Percentiles rank a stretch among this genome's conserved stretches.
Conservation (phyloP, 371 early-diverging fungal genomes). For the Saksenaea oblongispora region DNA sequence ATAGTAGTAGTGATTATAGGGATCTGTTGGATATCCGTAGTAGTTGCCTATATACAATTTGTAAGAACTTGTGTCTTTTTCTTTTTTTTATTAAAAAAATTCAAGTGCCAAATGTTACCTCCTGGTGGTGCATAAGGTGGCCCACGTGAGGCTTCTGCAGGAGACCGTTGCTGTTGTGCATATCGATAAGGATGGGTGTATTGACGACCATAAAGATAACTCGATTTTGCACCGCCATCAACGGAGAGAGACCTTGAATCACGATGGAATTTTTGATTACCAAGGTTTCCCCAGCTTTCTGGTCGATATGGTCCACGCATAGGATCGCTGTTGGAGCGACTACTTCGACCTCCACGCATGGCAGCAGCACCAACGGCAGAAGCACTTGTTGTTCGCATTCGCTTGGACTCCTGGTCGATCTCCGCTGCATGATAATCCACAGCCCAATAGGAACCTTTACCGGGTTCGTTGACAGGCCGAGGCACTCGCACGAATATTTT, state of each 20-base stretch:
- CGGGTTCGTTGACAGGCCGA: slow-evolving; percentile 87
- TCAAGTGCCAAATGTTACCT: background rate
- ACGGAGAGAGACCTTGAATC: slow-evolving; percentile 26
- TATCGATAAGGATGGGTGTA: slow-evolving; percentile 1
- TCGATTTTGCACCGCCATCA: slow-evolving; percentile 9
- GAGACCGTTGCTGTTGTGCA: slow-evolving; percentile 5
- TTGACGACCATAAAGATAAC: background rate
- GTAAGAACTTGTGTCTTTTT: background rate
- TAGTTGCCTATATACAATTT: background rate
- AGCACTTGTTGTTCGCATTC: slow-evolving; percentile 10
- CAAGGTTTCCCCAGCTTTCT: slow-evolving; percentile 17
- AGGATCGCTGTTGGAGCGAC: slow-evolving; percentile 34
- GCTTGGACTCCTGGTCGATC: slow-evolving; percentile 22
- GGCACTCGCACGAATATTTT: slow-evolving; percentile 92
- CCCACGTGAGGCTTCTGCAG: slow-evolving; percentile 4
- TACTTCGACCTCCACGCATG: slow-evolving; percentile 19
- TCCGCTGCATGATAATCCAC: slow-evolving; percentile 57
- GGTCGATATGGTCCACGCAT: slow-evolving; percentile 31
- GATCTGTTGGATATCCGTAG: background rate
- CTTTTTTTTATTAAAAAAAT: background rate
- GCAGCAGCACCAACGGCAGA: slow-evolving; percentile 2
- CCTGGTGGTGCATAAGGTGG: slow-evolving; percentile 1
- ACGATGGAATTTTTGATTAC: slow-evolving; percentile 14
- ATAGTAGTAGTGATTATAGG: background rate
- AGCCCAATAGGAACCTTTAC: slow-evolving; percentile 97